Percentiles rank a stretch among this genome's conserved stretches.
Evolutionary conservation across 306 rosid species (phyloP).

Genomic region (Pterocarpus santalinus): DNA sequence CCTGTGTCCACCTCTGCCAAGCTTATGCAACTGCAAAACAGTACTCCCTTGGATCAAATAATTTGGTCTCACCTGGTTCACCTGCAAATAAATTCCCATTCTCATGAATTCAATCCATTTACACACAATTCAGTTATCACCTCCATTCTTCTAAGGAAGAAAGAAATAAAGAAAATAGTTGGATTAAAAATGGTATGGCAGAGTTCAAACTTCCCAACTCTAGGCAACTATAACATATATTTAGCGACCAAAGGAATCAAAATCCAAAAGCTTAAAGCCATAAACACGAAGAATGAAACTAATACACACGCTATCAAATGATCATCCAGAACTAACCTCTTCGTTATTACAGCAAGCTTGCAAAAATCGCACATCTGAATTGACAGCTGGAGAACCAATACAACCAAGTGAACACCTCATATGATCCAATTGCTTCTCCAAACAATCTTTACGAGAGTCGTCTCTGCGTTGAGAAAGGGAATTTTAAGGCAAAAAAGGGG

Average conservation of each 20-base stretch:
- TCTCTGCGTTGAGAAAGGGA: constrained; percentile 45
- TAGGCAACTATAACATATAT: constrained; percentile 2
- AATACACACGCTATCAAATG: constrained; percentile 4
- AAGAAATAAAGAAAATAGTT: background rate
- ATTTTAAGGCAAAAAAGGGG: constrained; percentile 8
- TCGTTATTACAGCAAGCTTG: constrained; percentile 51
- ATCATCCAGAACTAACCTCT: constrained; percentile 52
- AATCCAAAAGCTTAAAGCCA: constrained; percentile 19
- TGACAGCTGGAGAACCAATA: constrained; percentile 55
- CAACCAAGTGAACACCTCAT: constrained; percentile 64
- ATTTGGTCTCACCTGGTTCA: constrained; percentile 48
- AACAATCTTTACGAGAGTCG: constrained; percentile 40
- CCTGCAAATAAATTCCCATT: constrained; percentile 53
- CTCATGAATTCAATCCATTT: constrained; percentile 36
- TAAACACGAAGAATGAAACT: constrained; percentile 31
- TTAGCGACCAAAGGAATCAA: constrained; percentile 14
- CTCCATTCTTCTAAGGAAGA: background rate
- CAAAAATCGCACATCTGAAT: constrained; percentile 60
- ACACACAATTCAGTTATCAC: constrained; percentile 16
- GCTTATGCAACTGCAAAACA: constrained; percentile 48
- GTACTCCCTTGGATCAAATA: constrained; percentile 42
- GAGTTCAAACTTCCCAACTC: constrained; percentile 11
- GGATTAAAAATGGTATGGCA: background rate
- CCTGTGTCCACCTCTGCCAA: constrained; percentile 46
- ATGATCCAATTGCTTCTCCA: constrained; percentile 64